Conservation (phyloP, 1,284 basidiomycete genomes). For the Dichomitus squalens region DNA sequence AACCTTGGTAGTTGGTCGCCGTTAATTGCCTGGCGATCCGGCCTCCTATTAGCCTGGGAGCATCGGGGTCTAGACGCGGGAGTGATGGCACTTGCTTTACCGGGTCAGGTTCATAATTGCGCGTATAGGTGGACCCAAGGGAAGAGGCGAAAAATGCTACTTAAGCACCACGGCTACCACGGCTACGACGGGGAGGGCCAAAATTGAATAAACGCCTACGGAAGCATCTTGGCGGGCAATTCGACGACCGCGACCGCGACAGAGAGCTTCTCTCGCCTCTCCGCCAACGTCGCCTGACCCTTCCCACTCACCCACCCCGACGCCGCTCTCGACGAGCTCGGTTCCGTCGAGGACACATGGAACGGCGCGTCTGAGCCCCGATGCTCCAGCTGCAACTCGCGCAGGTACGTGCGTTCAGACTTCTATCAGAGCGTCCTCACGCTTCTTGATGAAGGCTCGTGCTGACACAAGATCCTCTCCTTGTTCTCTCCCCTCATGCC, state of each 20-base stretch:
- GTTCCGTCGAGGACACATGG: slow-evolving; percentile 8
- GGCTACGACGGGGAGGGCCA: slow-evolving; percentile 11
- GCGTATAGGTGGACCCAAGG: neutral
- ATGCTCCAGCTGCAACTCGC: slow-evolving; percentile 24
- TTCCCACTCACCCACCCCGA: slow-evolving; percentile 3
- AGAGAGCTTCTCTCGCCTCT: neutral
- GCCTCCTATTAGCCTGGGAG: too few species aligned
- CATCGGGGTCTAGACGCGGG: too few species aligned
- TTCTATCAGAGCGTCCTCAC: slow-evolving; percentile 23
- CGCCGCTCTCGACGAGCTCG: slow-evolving; percentile 15
- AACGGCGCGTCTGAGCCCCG: slow-evolving; percentile 14
- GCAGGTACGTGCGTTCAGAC: slow-evolving; percentile 20
- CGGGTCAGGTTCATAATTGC: too few species aligned
- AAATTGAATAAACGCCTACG: slow-evolving; percentile 27
- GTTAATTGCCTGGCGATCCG: too few species aligned
- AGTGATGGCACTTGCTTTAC: too few species aligned
- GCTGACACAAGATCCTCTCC: slow-evolving; percentile 22
- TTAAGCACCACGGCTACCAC: neutral
- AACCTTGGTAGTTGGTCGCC: too few species aligned
- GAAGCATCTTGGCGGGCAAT: slow-evolving; percentile 20
- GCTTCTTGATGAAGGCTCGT: slow-evolving; percentile 24
- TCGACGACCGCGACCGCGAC: neutral
- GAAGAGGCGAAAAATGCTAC: neutral
- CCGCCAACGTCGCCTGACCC: too few species aligned
- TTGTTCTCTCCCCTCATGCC: slow-evolving; percentile 13